These are phyloP conservation scores for Tympanopsis confertula DNA, from an alignment of 2,329 filamentous ascomycete species.

Conservation along the genomic window DNA sequence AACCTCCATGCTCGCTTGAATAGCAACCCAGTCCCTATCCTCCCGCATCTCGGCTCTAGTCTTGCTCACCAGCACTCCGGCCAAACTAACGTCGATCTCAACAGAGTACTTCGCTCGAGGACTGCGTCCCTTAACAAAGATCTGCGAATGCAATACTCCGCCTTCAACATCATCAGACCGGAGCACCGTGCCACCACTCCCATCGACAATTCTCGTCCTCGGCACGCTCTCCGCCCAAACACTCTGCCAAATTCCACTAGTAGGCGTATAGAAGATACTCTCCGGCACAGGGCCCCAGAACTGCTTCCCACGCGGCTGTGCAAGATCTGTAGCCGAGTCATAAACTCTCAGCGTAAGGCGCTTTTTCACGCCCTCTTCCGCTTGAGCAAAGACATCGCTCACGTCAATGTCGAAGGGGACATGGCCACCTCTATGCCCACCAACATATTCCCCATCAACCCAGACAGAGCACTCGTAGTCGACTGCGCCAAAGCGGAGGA, in stretches of 20 bases:
- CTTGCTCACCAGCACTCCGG: conserved; percentile 32
- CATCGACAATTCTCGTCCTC: conserved; percentile 35
- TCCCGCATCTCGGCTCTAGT: conserved; percentile 28
- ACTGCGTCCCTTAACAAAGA: conserved; percentile 35
- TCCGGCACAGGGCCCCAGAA: conserved; percentile 51
- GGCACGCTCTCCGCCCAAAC: conserved; percentile 47
- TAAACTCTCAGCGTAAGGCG: conserved; percentile 44
- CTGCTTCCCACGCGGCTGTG: conserved; percentile 58
- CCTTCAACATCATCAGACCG: conserved; percentile 38
- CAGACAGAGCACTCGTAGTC: conserved; percentile 49
- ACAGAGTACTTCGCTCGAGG: conserved; percentile 33
- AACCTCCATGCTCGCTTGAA: conserved; percentile 37
- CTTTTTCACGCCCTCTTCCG: conserved; percentile 17
- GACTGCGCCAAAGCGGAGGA: conserved; percentile 47
- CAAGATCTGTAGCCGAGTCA: conserved; percentile 52
- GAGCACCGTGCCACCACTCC: conserved; percentile 45
- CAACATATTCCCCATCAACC: conserved; percentile 38
- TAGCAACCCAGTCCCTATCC: conserved; percentile 32
- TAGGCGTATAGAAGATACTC: conserved; percentile 46
- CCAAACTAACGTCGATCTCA: conserved; percentile 39
- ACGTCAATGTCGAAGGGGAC: conserved; percentile 47
- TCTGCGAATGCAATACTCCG: conserved; percentile 34
- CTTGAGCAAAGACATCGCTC: conserved; percentile 25
- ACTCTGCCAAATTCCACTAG: conserved; percentile 44
- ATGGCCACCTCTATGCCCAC: conserved; percentile 44